Conservation (phyloP, 1,139 yeast genomes). For the Lodderomyces metapsilosis region DNA sequence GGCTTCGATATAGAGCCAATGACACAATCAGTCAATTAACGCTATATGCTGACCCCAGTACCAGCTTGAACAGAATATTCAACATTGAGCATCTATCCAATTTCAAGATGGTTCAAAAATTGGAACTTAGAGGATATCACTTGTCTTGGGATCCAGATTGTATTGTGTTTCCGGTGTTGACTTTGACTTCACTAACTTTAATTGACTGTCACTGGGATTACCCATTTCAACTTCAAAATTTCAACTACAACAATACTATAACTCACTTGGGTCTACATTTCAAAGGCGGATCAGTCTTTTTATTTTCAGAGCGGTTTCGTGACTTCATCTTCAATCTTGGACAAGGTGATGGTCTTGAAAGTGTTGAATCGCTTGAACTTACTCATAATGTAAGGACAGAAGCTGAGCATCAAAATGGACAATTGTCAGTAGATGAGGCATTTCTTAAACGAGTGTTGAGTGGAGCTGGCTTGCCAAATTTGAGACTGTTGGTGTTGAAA, state of each 20-base stretch:
- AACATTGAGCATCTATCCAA: conserved; percentile 30
- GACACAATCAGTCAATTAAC: conserved; percentile 20
- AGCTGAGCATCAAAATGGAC: neutral
- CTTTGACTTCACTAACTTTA: conserved; percentile 19
- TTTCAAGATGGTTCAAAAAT: conserved; percentile 20
- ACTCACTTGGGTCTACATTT: neutral
- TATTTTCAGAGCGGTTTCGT: conserved; percentile 1
- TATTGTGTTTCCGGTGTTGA: conserved; percentile 9
- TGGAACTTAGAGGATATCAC: conserved; percentile 31
- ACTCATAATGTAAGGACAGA: neutral
- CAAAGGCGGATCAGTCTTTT: neutral
- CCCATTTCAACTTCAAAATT: conserved; percentile 36
- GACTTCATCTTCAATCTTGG: conserved; percentile 3
- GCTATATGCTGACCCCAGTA: conserved; percentile 23
- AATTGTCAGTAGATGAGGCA: neutral
- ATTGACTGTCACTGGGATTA: conserved; percentile 46
- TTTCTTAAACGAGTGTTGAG: neutral
- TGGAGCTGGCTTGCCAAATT: neutral
- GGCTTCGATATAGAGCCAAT: conserved; percentile 38
- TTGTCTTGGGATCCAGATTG: conserved; percentile 27
- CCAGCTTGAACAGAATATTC: conserved; percentile 22
- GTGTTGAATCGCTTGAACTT: conserved; percentile 1
- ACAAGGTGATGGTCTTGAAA: neutral
- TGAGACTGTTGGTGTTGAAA: neutral
- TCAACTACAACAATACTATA: conserved; percentile 23